These are phyloP conservation scores for Neopestalotiopsis sp. DNA, from an alignment of 2,329 filamentous ascomycete genomes.

Conservation along the genomic window DNA sequence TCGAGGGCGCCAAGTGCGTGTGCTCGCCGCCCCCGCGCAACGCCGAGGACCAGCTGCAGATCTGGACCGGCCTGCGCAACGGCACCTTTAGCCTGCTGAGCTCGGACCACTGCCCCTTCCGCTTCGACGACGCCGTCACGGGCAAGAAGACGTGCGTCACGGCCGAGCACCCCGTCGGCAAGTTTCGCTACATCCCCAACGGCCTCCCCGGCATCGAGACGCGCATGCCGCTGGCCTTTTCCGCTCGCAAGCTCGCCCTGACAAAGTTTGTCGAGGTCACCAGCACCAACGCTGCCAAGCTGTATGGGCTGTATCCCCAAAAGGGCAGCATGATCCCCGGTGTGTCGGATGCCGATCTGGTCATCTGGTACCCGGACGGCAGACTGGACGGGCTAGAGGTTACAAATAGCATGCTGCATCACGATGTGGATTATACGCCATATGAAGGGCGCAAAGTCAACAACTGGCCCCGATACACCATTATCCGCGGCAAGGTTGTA, in stretches of 20 bases:
- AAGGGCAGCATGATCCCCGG: constrained; percentile 58
- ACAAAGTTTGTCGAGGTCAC: constrained; percentile 61
- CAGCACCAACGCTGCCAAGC: constrained; percentile 59
- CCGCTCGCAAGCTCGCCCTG: constrained; percentile 45
- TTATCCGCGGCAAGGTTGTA: constrained; percentile 62
- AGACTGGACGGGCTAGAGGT: constrained; percentile 47
- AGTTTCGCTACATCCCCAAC: constrained; percentile 64
- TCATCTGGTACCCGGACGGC: constrained; percentile 60
- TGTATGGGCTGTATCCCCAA: constrained; percentile 59
- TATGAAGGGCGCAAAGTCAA: constrained; percentile 62
- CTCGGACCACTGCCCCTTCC: constrained; percentile 52
- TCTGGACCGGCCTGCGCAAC: constrained; percentile 56
- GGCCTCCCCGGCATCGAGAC: constrained; percentile 65
- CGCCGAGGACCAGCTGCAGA: constrained; percentile 51
- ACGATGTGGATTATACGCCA: constrained; percentile 67
- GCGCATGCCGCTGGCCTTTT: constrained; percentile 52
- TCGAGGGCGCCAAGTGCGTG: constrained; percentile 61
- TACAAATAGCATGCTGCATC: constrained; percentile 62
- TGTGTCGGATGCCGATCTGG: constrained; percentile 59
- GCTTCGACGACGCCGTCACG: constrained; percentile 49
- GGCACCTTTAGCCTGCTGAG: constrained; percentile 58
- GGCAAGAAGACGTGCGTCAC: constrained; percentile 56
- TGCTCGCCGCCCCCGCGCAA: constrained; percentile 59
- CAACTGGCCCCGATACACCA: constrained; percentile 67
- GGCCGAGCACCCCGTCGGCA: constrained; percentile 46